Evolutionary conservation across 257 asterid genomes (phyloP).

Genomic region (Ilex aquifolium): DNA sequence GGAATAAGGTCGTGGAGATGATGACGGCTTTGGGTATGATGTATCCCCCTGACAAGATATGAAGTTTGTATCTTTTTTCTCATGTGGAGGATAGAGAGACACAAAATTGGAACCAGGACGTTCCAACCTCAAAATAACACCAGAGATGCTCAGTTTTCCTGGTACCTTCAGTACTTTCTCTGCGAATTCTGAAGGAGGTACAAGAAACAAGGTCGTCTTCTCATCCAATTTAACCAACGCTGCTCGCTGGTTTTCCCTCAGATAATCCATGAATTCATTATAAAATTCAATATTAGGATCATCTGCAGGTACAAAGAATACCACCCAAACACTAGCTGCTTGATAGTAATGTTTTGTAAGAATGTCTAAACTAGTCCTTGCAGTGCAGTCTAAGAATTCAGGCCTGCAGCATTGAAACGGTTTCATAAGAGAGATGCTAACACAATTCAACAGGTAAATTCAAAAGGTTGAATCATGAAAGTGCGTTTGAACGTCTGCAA

Average conservation of each 20-base stretch:
- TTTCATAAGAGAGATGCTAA: constrained; percentile 6
- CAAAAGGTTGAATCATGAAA: neutral
- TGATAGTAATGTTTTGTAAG: constrained; percentile 89
- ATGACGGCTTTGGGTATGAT: constrained; percentile 32
- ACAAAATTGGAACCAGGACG: constrained; percentile 42
- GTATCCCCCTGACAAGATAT: constrained; percentile 32
- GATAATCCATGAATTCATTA: constrained; percentile 86
- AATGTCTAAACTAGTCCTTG: constrained; percentile 91
- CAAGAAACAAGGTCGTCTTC: constrained; percentile 72
- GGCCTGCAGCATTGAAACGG: constrained; percentile 55
- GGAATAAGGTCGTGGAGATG: constrained; percentile 52
- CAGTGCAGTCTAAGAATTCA: constrained; percentile 78
- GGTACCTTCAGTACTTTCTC: constrained; percentile 90
- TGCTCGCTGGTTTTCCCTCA: constrained; percentile 83
- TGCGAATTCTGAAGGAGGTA: constrained; percentile 94
- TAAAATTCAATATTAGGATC: constrained; percentile 75
- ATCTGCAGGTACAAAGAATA: constrained; percentile 81
- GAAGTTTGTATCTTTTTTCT: constrained; percentile 27
- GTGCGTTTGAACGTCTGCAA: no score
- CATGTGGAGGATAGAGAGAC: constrained; percentile 33
- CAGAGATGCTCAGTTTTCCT: constrained; percentile 84
- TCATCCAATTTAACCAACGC: constrained; percentile 92
- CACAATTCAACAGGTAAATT: neutral
- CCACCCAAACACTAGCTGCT: constrained; percentile 76
- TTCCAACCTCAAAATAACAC: constrained; percentile 70